Evolutionary conservation across 148 eudicot genomes (phyloP).

Genomic region (Arctostaphylos glauca): DNA sequence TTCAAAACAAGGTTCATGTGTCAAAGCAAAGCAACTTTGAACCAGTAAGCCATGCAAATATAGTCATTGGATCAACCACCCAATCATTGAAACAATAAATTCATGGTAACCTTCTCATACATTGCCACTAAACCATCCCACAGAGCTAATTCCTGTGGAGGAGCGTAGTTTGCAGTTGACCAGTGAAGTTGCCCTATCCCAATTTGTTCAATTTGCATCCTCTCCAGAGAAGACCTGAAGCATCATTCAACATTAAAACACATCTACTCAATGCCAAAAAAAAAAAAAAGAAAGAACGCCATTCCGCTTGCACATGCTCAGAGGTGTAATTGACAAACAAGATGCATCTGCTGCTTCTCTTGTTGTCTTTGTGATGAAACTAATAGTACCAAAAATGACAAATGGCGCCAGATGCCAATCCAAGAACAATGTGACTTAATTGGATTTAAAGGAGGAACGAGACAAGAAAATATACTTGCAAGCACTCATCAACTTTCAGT

Average conservation of each 20-base stretch:
- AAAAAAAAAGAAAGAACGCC: background rate
- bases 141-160: slow-evolving; percentile 84
- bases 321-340: background rate
- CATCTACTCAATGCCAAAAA: background rate
- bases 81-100: background rate
- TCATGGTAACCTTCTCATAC: slow-evolving; percentile 82
- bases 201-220: slow-evolving; percentile 77
- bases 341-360: background rate
- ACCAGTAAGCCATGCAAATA: background rate
- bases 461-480: background rate
- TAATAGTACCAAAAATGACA: background rate
- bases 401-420: background rate
- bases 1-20: background rate
- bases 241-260: background rate
- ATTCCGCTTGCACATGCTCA: background rate
- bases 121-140: slow-evolving; percentile 99
- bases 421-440: background rate
- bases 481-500: background rate
- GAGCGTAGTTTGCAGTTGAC: slow-evolving; percentile 98
- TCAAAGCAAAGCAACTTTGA: background rate
- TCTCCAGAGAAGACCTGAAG: slow-evolving; percentile 73
- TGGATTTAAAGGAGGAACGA: background rate
- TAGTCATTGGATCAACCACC: background rate
- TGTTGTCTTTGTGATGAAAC: background rate
- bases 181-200: slow-evolving; percentile 95